Conservation (phyloP, 164 flowering plant genomes). For the Akebia trifoliata region DNA sequence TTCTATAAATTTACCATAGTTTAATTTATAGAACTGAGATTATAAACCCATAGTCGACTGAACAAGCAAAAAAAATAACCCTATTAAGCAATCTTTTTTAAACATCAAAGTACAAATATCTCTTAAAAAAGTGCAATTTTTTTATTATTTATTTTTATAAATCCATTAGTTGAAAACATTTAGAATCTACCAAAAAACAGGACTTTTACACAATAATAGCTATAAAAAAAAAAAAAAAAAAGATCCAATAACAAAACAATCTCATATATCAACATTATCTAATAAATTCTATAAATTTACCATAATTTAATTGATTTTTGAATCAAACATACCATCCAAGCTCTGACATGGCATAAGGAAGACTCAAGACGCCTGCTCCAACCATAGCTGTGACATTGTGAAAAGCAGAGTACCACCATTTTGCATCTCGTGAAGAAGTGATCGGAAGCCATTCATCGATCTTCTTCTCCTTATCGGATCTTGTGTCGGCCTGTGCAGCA, state of each 20-base stretch:
- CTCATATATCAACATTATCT: background rate
- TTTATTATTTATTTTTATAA: too few relatives aligned
- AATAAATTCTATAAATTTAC: background rate
- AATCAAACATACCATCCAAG: constrained; percentile 53
- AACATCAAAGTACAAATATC: too few relatives aligned
- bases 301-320: too few relatives aligned
- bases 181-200: too few relatives aligned
- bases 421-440: constrained; percentile 41
- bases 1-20: too few relatives aligned
- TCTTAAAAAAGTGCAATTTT: too few relatives aligned
- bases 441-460: constrained; percentile 63
- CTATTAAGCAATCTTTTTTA: too few relatives aligned
- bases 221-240: background rate
- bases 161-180: too few relatives aligned
- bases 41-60: too few relatives aligned
- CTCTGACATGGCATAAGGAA: constrained; percentile 56
- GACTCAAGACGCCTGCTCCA: constrained; percentile 62
- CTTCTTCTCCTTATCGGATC: constrained; percentile 18
- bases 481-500: constrained; percentile 8
- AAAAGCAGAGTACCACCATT: constrained; percentile 67
- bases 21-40: too few relatives aligned
- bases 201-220: too few relatives aligned
- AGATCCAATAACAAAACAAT: background rate
- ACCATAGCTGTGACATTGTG: constrained; percentile 75
- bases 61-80: too few relatives aligned